Evolutionary conservation across 768 basidiomycete species (phyloP).

Genomic region (Coprinopsis marcescibilis): DNA sequence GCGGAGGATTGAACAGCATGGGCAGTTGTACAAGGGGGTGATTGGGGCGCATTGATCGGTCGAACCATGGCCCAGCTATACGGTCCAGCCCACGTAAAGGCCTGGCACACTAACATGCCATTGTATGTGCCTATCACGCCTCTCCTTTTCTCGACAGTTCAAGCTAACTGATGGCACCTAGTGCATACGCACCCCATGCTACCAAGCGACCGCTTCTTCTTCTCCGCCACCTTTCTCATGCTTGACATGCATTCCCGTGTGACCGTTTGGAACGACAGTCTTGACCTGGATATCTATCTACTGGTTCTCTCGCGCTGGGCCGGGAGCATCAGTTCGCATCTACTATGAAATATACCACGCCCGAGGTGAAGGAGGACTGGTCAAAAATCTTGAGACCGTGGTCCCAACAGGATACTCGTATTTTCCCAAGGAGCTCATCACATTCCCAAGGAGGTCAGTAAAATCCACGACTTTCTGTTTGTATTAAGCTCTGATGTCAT

Average conservation of each 20-base stretch:
- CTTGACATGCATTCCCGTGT: not conserved
- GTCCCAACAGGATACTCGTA: conserved; percentile 43
- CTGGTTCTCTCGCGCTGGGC: conserved; percentile 54
- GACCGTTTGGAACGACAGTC: conserved; percentile 32
- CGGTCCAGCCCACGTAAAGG: conserved; percentile 38
- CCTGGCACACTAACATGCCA: conserved; percentile 47
- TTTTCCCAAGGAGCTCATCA: conserved; percentile 44
- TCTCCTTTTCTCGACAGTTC: not conserved
- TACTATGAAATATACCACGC: conserved; percentile 42
- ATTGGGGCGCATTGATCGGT: conserved; percentile 23
- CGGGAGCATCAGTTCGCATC: conserved; percentile 52
- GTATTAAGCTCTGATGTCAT: not conserved
- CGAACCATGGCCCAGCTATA: conserved; percentile 23
- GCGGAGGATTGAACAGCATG: not conserved
- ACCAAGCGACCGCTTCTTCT: conserved; percentile 9
- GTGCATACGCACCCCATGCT: conserved; percentile 9
- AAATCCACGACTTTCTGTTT: not conserved
- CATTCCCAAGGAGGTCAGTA: conserved; percentile 26
- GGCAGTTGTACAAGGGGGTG: conserved; percentile 27
- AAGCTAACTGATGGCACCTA: not conserved
- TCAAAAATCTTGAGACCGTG: conserved; percentile 9
- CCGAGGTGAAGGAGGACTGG: conserved; percentile 13
- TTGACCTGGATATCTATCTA: conserved; percentile 55
- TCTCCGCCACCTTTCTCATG: not conserved
- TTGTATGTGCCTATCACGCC: conserved; percentile 24